Percentiles rank a stretch among this genome's conserved stretches.
Evolutionary conservation across 345 rosid species (phyloP).

Genomic region (Eutrema japonicum): DNA sequence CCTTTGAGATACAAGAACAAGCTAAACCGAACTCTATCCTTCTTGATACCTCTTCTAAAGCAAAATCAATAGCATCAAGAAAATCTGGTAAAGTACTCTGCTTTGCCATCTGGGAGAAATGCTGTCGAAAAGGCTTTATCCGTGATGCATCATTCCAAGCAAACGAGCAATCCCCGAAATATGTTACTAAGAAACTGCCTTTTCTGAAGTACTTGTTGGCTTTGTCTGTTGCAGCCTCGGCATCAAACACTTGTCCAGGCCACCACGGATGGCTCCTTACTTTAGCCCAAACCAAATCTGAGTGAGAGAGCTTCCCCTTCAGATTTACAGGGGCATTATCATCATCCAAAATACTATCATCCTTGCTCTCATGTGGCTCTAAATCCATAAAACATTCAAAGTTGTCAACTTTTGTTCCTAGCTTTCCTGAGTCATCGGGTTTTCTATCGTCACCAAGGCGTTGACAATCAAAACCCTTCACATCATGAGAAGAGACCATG

Average conservation of each 20-base stretch:
- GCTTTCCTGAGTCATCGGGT: conserved; percentile 28
- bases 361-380: conserved; percentile 30
- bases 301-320: conserved; percentile 41
- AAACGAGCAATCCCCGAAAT: conserved; percentile 74
- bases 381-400: conserved; percentile 22
- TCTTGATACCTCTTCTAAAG: conserved; percentile 78
- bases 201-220: conserved; percentile 67
- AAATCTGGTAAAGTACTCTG: conserved; percentile 58
- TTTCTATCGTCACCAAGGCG: conserved; percentile 23
- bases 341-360: conserved; percentile 21
- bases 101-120: conserved; percentile 66
- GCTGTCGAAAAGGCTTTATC: conserved; percentile 64
- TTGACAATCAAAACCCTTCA: conserved; percentile 8
- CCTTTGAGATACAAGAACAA: conserved; percentile 67
- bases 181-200: conserved; percentile 59
- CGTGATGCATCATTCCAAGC: conserved; percentile 70
- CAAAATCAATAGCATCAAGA: conserved; percentile 62
- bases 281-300: conserved; percentile 90
- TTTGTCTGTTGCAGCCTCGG: conserved; percentile 56
- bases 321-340: conserved; percentile 6
- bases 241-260: conserved; percentile 80
- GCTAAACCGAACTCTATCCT: conserved; percentile 72
- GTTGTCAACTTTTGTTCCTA: conserved; percentile 36
- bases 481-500: conserved; percentile 29
- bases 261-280: conserved; percentile 95